Evolutionary conservation across 441 rosid genomes (phyloP), one percentile per base, ranked within the genome.

Genomic region (Populus trichocarpa): DNA sequence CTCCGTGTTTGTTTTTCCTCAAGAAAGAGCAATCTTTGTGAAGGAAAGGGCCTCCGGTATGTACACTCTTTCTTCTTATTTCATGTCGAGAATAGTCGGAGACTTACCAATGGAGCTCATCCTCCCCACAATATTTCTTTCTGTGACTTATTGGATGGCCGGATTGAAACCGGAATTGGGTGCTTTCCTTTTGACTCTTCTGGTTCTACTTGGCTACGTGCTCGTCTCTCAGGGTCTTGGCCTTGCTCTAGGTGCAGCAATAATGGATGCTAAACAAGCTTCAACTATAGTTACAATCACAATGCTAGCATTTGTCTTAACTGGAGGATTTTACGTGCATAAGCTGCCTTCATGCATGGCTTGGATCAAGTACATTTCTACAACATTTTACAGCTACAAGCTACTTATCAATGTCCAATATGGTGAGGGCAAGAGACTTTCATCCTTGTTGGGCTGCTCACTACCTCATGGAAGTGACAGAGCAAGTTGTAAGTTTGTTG

Each of bases 211-310:
- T 0, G 88, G 90, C 16, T 92, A 95, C 5, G 96, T 93, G 66
- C 88, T 95, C 10, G 96, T 88, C 2, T 95, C 97, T 0, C 98
- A 95, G 28, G 98, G 99, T n/a, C 93, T 93, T 4, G 97, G 97
- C 46, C 92, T 95, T 2, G 91, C 91, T 50, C 16, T 95, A 11
- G 99, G 99, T 0, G 98, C 97, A 4, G 88, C 86, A 0, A 91
- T 95, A 72, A 95, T 93, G 98, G 98, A 95, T 32, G 97, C 97
- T 9, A 93, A 95, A 78, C 93, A 91, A 63, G 99, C 99, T 2
- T 90, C 99, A 7, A 93, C 98, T 0, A 75, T 95, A 38, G 99
- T 85, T 6, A 93, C 97, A 0, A 93, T 93, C 71, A 91, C 96
- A 8, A 93, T 91, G 98, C 85, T 95, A 40, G 98, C 95, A 23